phyloP scores from a whole-genome alignment of 202 grass and related monocot genomes.

The Sporobolus alterniflorus region DNA sequence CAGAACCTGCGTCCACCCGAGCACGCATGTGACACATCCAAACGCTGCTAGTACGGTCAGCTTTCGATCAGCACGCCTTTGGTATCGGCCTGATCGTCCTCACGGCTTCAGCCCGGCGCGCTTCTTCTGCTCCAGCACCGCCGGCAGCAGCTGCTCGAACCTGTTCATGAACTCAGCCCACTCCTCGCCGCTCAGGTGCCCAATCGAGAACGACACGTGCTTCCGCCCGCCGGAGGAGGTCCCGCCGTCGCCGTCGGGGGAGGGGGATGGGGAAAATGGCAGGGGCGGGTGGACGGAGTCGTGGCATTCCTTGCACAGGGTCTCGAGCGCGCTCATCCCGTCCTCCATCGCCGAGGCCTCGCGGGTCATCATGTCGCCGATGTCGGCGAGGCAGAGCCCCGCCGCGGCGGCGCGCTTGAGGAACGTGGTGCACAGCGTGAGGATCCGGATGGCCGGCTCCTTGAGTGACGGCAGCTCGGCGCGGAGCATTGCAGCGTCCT shows the following conservation, averaged over 20 bases:
- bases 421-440: constrained; percentile 80
- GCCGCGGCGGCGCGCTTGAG: constrained; percentile 66
- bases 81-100: not conserved
- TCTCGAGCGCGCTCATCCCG: constrained; percentile 69
- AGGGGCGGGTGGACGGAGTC: not conserved
- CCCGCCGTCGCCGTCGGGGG: constrained; percentile 18
- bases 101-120: constrained; percentile 29
- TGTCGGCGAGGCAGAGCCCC: constrained; percentile 84
- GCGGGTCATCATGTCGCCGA: constrained; percentile 95
- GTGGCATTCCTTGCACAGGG: constrained; percentile 61
- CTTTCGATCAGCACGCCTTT: constrained; percentile 38
- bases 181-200: constrained; percentile 61
- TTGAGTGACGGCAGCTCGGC: constrained; percentile 64
- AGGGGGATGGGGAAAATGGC: not conserved
- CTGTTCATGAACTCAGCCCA: constrained; percentile 76
- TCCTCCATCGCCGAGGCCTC: constrained; percentile 57
- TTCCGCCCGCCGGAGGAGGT: constrained; percentile 43
- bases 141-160: constrained; percentile 78
- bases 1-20: not conserved
- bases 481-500: constrained; percentile 75
- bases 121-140: constrained; percentile 65
- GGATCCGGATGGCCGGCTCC: constrained; percentile 68
- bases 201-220: constrained; percentile 61
- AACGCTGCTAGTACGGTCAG: not conserved
- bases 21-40: not conserved